A percentile compares a stretch with the other conserved stretches of the same genome.
phyloP scores from a whole-genome alignment of 2,329 filamentous ascomycete species.

The Zopfia rhizophila region DNA sequence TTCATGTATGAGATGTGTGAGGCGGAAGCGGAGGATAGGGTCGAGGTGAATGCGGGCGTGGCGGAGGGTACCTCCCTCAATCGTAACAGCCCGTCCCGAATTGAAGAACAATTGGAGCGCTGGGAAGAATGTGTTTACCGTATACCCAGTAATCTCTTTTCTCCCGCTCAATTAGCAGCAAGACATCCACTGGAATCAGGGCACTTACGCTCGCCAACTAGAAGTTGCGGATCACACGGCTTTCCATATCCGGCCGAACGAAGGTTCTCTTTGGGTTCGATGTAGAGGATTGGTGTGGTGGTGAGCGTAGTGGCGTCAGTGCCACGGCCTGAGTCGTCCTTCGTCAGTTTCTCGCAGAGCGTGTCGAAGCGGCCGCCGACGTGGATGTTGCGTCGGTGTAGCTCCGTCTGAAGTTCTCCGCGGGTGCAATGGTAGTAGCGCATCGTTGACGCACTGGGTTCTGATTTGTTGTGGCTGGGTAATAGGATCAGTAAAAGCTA shows the following conservation, averaged over 20 bases:
- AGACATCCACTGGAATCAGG: background rate
- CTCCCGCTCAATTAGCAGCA: constrained; percentile 6
- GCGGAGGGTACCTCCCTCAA: constrained; percentile 28
- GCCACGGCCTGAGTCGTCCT: constrained; percentile 30
- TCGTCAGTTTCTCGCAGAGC: constrained; percentile 30
- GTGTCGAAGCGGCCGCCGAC: constrained; percentile 25
- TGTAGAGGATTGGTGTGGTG: constrained; percentile 13
- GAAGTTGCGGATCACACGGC: constrained; percentile 14
- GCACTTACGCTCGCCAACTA: constrained; percentile 35
- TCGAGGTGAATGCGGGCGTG: constrained; percentile 35
- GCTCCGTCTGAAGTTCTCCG: constrained; percentile 27
- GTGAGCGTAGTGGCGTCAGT: constrained; percentile 33
- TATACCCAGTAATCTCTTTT: constrained; percentile 40
- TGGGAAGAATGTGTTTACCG: constrained; percentile 41
- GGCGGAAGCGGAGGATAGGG: constrained; percentile 34
- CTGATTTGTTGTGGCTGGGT: no score
- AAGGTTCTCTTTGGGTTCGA: constrained; percentile 1
- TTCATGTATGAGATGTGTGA: constrained; percentile 40
- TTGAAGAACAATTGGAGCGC: constrained; percentile 43
- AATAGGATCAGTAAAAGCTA: no score
- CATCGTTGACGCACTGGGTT: no score
- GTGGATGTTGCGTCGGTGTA: constrained; percentile 25
- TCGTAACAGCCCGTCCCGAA: constrained; percentile 39
- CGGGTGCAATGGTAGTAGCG: constrained; percentile 36
- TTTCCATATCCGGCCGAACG: constrained; percentile 25